These are phyloP conservation scores for Arachis monticola DNA, from an alignment of 331 rosid genomes.

Conservation along the genomic window DNA sequence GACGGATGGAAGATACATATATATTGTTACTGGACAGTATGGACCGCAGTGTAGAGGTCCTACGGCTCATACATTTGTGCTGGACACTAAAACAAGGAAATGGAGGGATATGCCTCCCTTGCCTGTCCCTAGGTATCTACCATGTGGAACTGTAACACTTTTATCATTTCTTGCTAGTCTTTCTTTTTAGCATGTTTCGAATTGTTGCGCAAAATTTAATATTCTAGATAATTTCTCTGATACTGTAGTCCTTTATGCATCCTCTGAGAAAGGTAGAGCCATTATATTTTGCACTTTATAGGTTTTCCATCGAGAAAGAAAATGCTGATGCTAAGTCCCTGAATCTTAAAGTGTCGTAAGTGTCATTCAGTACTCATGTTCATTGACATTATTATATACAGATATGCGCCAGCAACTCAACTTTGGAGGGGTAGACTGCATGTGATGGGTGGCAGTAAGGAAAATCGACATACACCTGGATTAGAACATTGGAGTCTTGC, in stretches of 20 bases:
- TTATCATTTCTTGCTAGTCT: not conserved
- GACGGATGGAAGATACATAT: conserved; percentile 87
- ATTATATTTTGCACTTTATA: not conserved
- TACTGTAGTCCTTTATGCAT: conserved; percentile 17
- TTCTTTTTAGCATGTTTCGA: conserved; percentile 22
- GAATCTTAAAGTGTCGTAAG: conserved; percentile 24
- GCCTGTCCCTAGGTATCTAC: conserved; percentile 76
- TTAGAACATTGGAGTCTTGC: conserved; percentile 96
- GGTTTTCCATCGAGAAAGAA: conserved; percentile 29
- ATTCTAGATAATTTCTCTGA: not conserved
- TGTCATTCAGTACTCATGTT: conserved; percentile 20
- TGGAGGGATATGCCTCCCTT: conserved; percentile 77
- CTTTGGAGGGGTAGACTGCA: conserved; percentile 96
- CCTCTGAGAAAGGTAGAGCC: not conserved
- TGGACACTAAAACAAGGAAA: conserved; percentile 74
- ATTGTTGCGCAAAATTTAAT: conserved; percentile 7
- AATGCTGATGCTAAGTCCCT: not conserved
- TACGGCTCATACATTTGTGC: conserved; percentile 75
- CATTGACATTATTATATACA: conserved; percentile 45
- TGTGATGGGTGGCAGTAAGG: conserved; percentile 99
- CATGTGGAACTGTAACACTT: not conserved
- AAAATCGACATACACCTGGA: conserved; percentile 91
- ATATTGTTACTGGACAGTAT: conserved; percentile 82
- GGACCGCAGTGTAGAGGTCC: conserved; percentile 98
- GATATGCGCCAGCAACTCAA: conserved; percentile 98